Evolutionary conservation across 495 filamentous ascomycete genomes (phyloP).

Genomic region (Aspergillus taichungensis): DNA sequence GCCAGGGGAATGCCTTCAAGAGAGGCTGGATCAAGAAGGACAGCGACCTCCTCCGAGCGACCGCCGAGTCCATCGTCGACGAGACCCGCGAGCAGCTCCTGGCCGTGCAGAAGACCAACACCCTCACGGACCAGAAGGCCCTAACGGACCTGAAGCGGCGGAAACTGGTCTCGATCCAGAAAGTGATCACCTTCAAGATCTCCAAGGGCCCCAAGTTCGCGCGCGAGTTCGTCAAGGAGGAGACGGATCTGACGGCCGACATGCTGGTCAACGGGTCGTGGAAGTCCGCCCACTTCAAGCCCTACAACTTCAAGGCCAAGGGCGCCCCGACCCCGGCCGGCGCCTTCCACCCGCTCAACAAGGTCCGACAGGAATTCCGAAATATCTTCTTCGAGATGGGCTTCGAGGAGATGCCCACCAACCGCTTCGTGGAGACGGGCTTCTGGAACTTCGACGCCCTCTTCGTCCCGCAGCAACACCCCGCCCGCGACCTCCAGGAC

Average conservation of each 20-base stretch:
- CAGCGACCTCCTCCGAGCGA: conserved; percentile 51
- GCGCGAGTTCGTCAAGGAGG: conserved; percentile 77
- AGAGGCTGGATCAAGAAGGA: conserved; percentile 93
- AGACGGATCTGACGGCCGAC: conserved; percentile 89
- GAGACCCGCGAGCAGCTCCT: conserved; percentile 64
- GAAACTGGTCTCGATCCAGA: conserved; percentile 71
- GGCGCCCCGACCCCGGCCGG: conserved; percentile 73
- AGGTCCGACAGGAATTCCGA: conserved; percentile 87
- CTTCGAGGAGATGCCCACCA: conserved; percentile 41
- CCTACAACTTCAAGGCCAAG: conserved; percentile 93
- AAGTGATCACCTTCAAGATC: conserved; percentile 77
- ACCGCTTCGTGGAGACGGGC: conserved; percentile 82
- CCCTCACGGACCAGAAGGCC: conserved; percentile 60
- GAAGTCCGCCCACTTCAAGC: conserved; percentile 84
- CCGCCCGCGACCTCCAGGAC: conserved; percentile 91
- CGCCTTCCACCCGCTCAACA: conserved; percentile 87
- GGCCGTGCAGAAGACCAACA: conserved; percentile 57
- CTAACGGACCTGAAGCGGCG: conserved; percentile 78
- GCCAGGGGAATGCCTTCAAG: conserved; percentile 95
- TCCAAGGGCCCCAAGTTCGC: conserved; percentile 82
- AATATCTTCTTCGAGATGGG: conserved; percentile 90
- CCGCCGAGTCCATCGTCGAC: conserved; percentile 64
- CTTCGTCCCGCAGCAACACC: conserved; percentile 95
- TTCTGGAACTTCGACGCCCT: conserved; percentile 99
- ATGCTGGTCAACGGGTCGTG: conserved; percentile 63